Base-by-base conservation (phyloP, 2,329 filamentous ascomycete species). In the Fusarium sp. region DNA sequence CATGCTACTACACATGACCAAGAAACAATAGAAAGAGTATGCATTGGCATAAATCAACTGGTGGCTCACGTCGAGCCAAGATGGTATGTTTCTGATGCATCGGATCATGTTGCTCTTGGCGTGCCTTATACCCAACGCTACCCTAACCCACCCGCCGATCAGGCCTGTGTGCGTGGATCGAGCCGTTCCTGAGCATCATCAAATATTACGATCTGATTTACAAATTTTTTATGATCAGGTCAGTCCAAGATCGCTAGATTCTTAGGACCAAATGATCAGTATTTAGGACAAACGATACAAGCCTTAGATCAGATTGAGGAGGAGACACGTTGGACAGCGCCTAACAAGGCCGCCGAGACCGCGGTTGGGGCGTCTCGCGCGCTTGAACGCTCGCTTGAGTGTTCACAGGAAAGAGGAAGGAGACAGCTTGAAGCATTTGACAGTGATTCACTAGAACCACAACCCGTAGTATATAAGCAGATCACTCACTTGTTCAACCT, bases 21-120 rank as follows among this genome's bases (percentile, higher is more conserved):
- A 42, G 24, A 38, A 20, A 49, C 24, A 29, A 31, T 55, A 27
- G 60, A 38, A 46, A 49, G 17, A 24, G 49, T 55, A 53, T 7
- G 31, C 0, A 16, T 6, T 20, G 56, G 7, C 17, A 35, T 36
- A 33, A 24, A 36, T 36, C 22, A 9, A 58, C 49, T 38, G 60
- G 36, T 14, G 22, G 51, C n/a, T 17, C 17, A 36, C 31, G 11
- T 31, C 11, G 29, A 20, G 56, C 22, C 20, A 22, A 58, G 46
- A 53, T 64, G 12, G 44, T 44, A 40, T 56, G 57, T 73, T 72
- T 68, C 56, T 72, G 33, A 62, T 64, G 53, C 51, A 67, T 64
- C 72, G 66, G 62, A 46, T 72, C 58, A 68, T 56, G 24, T 44
- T 38, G 66, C 62, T 66, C 70, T 70, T 73, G 68, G 70, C 72